These are phyloP conservation scores for Akebia trifoliata DNA, from an alignment of 164 flowering plant species.

Conservation along the genomic window DNA sequence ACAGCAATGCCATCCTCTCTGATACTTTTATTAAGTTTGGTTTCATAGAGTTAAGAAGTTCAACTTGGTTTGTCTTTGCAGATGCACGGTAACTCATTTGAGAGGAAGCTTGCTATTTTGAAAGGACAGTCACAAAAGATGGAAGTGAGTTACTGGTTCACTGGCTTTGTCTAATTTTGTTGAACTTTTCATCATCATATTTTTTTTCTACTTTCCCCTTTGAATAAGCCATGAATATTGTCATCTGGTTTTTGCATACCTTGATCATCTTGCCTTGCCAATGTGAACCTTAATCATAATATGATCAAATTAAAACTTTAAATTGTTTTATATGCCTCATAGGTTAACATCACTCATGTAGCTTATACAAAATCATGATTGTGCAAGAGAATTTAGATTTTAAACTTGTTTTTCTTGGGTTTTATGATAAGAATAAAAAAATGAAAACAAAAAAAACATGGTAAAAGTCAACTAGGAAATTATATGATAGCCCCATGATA, in stretches of 20 bases:
- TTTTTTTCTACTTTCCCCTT: not conserved
- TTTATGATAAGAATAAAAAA: too few species aligned
- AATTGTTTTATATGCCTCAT: too few species aligned
- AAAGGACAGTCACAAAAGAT: slow-evolving; percentile 37
- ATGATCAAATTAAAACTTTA: too few species aligned
- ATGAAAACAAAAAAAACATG: too few species aligned
- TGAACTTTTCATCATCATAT: not conserved
- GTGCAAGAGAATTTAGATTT: too few species aligned
- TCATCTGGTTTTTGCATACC: not conserved
- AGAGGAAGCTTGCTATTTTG: slow-evolving; percentile 66
- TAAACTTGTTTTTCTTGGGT: too few species aligned
- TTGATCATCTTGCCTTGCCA: not conserved
- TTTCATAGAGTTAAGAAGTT: not conserved
- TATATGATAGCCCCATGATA: too few species aligned
- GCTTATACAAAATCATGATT: too few species aligned
- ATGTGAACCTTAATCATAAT: not conserved
- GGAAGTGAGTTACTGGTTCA: slow-evolving; percentile 32
- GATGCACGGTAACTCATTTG: slow-evolving; percentile 72
- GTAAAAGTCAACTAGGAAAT: too few species aligned
- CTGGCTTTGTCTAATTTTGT: not conserved
- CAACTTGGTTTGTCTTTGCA: slow-evolving; percentile 18
- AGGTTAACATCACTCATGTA: too few species aligned
- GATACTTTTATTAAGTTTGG: not conserved
- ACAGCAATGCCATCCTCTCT: not conserved
- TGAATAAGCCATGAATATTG: not conserved